Conservation (phyloP, 306 rosid genomes). For the Styphnolobium japonicum region DNA sequence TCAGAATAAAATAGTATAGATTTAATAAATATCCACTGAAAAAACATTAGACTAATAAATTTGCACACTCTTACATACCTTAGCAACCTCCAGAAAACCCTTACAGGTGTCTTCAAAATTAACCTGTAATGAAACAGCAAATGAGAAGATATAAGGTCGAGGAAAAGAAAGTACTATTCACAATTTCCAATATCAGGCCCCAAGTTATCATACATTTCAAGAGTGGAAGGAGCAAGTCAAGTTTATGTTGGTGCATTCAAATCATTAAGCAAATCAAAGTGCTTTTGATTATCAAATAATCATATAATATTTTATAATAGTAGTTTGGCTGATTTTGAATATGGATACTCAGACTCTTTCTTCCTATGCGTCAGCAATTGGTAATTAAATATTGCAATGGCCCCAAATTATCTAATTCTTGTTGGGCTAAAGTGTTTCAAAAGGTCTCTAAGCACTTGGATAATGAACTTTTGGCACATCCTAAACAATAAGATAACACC, state of each 20-base stretch:
- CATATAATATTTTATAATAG: background rate
- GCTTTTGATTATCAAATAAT: background rate
- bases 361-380: background rate
- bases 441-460: background rate
- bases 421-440: background rate
- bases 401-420: background rate
- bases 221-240: background rate
- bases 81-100: conserved; percentile 95
- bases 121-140: conserved; percentile 54
- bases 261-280: background rate
- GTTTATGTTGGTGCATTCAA: background rate
- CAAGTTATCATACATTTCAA: background rate
- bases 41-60: background rate
- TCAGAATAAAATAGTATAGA: background rate
- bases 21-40: background rate
- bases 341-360: background rate
- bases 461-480: too few species aligned
- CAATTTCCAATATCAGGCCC: background rate
- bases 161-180: conserved; percentile 4
- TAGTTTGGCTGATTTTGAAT: background rate
- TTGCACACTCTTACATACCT: conserved; percentile 48
- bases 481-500: too few species aligned
- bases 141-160: background rate
- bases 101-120: conserved; percentile 98
- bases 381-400: background rate